Base-by-base conservation (phyloP, 306 rosid species). In the Canavalia ensiformis region DNA sequence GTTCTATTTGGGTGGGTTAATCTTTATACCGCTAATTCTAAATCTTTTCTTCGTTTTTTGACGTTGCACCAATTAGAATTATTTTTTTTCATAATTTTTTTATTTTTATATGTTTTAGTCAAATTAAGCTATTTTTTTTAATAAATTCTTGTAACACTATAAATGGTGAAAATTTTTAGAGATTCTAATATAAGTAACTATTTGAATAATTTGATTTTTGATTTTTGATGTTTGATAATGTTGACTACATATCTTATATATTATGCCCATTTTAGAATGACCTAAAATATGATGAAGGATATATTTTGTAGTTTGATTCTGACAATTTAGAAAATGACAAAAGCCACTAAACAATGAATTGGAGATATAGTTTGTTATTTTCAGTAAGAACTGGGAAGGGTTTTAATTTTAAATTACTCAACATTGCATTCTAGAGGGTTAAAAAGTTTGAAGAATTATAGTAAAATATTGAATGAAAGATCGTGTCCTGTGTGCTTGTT, bases 1-100 rank as follows among this genome's bases (percentile, higher is more conserved):
- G 82, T 96, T 96, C 87, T 92, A 90, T 84, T 88, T 96, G 87
- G 99, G 99, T 28, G 99, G 99, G 99, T 90, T 30, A 30, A 83
- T 77, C 73, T 45, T 56, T 4, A 6, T 2, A 35, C 2, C 5
- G 25, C 56, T 57, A 41, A 56, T 39, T 30, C 25, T 39, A 25
- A 12, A 75, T 60, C 55, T n/a, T 25, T 44, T 18, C 25, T 33
- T 33, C 1, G 5, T 35, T 67, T 44, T 34, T 70, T 30, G 0
- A 7, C 8, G 2, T 39, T 29, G 4, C 25, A 18, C 25, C 25
- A 37, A 37, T 37, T 37, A 37, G 41, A 37, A 37, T 37, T 37
- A 37, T 18, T 18, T 18, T 18, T 18, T 18, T 18, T 18, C 25
- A 18, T 18, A 18, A 18, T 18, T 18, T 18, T 18, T 18, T 18